Evolutionary conservation across 345 rosid genomes (phyloP).

Genomic region (Eucalyptus pauciflora): DNA sequence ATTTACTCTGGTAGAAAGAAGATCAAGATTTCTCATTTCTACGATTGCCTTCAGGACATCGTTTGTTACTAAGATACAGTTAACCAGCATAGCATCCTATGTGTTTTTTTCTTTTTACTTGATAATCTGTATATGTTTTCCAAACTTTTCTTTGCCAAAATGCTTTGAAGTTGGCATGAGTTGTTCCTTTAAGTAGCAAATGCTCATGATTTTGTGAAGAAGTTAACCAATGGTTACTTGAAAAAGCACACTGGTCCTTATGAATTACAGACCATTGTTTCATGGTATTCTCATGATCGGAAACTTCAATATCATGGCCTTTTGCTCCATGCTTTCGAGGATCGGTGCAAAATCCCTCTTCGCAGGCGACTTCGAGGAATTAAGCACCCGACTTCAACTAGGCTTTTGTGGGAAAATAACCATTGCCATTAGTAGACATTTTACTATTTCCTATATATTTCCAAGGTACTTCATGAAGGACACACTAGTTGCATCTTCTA

Average conservation of each 20-base stretch:
- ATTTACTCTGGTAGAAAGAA: constrained; percentile 55
- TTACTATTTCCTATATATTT: not conserved
- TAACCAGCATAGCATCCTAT: no score
- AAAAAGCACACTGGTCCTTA: no score
- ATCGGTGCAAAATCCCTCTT: not conserved
- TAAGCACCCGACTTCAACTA: not conserved
- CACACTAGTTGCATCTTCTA: not conserved
- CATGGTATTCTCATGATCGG: no score
- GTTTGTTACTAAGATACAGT: constrained; percentile 24
- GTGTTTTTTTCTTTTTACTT: no score
- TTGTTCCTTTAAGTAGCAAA: no score
- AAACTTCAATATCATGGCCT: not conserved
- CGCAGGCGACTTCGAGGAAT: not conserved
- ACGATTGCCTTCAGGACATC: constrained; percentile 69
- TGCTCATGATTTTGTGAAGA: no score
- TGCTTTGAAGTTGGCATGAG: not conserved
- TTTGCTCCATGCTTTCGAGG: not conserved
- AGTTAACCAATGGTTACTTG: no score
- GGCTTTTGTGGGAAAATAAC: not conserved
- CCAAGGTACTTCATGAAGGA: not conserved
- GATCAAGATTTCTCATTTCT: constrained; percentile 61
- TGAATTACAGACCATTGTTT: no score
- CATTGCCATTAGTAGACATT: not conserved
- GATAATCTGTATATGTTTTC: no score
- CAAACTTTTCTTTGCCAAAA: not conserved